Evolutionary conservation across 768 basidiomycete genomes (phyloP).

Genomic region (Leccinum uliginosum): DNA sequence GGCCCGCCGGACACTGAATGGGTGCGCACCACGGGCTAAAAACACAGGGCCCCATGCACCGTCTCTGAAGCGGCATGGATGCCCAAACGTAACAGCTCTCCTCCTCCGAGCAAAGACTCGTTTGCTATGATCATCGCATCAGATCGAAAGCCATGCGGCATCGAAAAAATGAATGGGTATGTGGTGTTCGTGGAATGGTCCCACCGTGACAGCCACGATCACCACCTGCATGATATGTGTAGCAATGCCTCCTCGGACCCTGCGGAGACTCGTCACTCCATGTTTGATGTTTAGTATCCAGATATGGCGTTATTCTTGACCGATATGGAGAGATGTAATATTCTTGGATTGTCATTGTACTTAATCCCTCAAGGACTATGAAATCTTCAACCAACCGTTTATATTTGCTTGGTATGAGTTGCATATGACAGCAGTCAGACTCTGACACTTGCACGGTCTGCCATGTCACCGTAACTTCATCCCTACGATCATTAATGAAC

Average conservation of each 20-base stretch:
- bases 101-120: too few relatives aligned
- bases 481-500: conserved; percentile 45
- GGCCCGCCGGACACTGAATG: too few relatives aligned
- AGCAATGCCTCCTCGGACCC: neutral
- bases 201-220: conserved; percentile 16
- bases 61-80: too few relatives aligned
- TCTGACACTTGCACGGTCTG: conserved; percentile 5
- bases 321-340: conserved; percentile 36
- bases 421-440: neutral
- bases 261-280: conserved; percentile 1
- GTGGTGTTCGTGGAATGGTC: too few relatives aligned
- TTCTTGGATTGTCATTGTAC: conserved; percentile 39
- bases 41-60: too few relatives aligned
- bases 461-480: conserved; percentile 41
- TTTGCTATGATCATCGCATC: too few relatives aligned
- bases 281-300: conserved; percentile 40
- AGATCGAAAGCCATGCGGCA: too few relatives aligned
- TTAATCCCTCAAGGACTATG: conserved; percentile 44
- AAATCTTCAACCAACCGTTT: conserved; percentile 31
- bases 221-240: conserved; percentile 42
- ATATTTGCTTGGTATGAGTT: conserved; percentile 39
- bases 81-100: too few relatives aligned
- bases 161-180: too few relatives aligned
- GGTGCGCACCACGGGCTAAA: too few relatives aligned
- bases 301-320: conserved; percentile 55